Evolutionary conservation across 148 eudicot genomes (phyloP).

Genomic region (Rhododendron ferrugineum): DNA sequence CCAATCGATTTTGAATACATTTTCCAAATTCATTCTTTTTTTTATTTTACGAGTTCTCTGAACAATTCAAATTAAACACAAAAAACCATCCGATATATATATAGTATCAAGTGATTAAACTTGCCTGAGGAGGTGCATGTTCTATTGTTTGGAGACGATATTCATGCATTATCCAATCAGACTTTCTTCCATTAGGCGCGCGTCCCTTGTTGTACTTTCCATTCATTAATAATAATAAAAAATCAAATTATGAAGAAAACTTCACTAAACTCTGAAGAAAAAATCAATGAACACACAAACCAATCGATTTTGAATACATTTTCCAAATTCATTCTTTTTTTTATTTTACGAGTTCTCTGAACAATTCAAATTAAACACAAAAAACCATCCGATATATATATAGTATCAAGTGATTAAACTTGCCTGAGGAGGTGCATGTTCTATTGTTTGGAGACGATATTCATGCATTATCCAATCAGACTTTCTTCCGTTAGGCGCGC

Average conservation of each 20-base stretch:
- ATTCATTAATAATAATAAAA: no score
- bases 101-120: neutral
- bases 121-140: constrained; percentile 69
- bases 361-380: neutral
- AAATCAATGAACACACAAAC: neutral
- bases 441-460: constrained; percentile 77
- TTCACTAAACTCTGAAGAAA: neutral
- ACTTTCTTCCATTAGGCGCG: constrained; percentile 74
- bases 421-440: constrained; percentile 72
- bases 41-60: neutral
- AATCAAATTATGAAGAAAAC: neutral
- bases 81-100: neutral
- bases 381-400: neutral
- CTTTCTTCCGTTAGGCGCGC: constrained; percentile 80
- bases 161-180: constrained; percentile 95
- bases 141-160: constrained; percentile 83
- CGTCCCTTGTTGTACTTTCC: constrained; percentile 32
- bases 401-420: neutral
- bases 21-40: neutral
- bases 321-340: neutral
- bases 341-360: neutral
- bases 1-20: neutral
- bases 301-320: neutral
- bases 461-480: constrained; percentile 95
- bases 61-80: neutral